Percentiles rank a stretch among this genome's conserved stretches.
These are phyloP conservation scores for Sporodiniella umbellata DNA, from an alignment of 371 early-diverging fungal species.

Conservation along the genomic window DNA sequence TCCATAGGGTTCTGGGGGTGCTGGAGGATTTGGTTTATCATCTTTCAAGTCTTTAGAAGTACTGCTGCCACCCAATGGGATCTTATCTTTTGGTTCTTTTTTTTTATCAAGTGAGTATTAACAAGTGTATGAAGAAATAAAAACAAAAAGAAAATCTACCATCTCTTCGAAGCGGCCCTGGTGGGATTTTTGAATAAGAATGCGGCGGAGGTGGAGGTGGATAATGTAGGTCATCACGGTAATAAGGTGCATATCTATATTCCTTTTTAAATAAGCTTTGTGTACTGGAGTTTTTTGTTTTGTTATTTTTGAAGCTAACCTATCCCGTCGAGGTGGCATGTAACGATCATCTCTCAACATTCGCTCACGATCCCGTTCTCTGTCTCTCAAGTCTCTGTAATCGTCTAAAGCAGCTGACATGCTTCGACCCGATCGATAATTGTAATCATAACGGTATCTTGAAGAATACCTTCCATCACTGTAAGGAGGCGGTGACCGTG, in stretches of 20 bases:
- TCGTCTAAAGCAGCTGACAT: slow-evolving; percentile 41
- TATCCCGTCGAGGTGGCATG: slow-evolving; percentile 28
- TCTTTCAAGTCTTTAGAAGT: slow-evolving; percentile 31
- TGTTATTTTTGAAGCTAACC: slow-evolving; percentile 3
- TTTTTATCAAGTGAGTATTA: background rate
- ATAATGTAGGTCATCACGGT: slow-evolving; percentile 45
- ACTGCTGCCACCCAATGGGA: slow-evolving; percentile 11
- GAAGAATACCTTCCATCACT: slow-evolving; percentile 42
- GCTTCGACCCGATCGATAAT: slow-evolving; percentile 35
- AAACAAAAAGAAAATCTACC: slow-evolving; percentile 18
- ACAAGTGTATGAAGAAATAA: background rate
- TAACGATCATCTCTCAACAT: slow-evolving; percentile 45
- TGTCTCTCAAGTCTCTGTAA: slow-evolving; percentile 50
- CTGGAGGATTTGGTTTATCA: slow-evolving; percentile 18
- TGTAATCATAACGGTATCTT: slow-evolving; percentile 42
- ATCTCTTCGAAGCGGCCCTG: slow-evolving; percentile 35
- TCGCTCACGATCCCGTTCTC: slow-evolving; percentile 49
- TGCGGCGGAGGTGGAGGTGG: slow-evolving; percentile 23
- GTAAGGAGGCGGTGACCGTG: slow-evolving; percentile 45
- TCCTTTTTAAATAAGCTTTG: slow-evolving; percentile 16
- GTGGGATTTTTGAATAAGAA: slow-evolving; percentile 31
- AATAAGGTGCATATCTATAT: slow-evolving; percentile 42
- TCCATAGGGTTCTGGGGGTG: slow-evolving; percentile 9
- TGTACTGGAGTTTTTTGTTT: background rate
- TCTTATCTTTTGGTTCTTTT: slow-evolving; percentile 17